Percentiles rank a stretch among this genome's conserved stretches.
Evolutionary conservation across 73 alveolate species (phyloP).

Genomic region (Stentor roeselii): DNA sequence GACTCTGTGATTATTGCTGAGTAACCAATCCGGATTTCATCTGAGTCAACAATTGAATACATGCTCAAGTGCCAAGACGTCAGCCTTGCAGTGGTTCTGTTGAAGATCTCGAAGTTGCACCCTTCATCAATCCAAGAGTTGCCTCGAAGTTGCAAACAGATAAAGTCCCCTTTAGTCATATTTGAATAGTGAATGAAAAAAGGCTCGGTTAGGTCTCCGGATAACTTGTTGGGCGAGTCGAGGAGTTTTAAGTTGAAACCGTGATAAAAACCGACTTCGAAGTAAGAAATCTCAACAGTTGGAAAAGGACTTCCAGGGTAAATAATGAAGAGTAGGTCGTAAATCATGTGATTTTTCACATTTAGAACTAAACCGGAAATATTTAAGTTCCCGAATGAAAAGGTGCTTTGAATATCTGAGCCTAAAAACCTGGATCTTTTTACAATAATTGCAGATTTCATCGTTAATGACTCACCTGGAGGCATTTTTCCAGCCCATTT

Average conservation of each 20-base stretch:
- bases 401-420: background rate
- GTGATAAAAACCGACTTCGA: background rate
- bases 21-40: background rate
- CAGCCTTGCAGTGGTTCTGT: background rate
- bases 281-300: background rate
- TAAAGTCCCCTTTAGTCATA: background rate
- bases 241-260: too few species aligned
- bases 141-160: background rate
- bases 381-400: too few species aligned
- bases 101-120: background rate
- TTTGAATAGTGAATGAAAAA: too few species aligned
- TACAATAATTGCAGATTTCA: background rate
- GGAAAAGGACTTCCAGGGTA: background rate
- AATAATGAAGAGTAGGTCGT: background rate
- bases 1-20: background rate
- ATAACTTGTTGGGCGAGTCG: too few species aligned
- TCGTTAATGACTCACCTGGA: background rate
- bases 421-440: background rate
- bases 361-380: background rate
- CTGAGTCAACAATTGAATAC: background rate
- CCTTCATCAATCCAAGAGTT: background rate
- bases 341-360: too few species aligned
- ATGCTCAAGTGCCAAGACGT: background rate
- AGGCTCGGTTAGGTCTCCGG: background rate
- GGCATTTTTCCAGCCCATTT: background rate